phyloP scores from a whole-genome alignment of 805 yeast genomes.

The Metschnikowia santaceciliae region DNA sequence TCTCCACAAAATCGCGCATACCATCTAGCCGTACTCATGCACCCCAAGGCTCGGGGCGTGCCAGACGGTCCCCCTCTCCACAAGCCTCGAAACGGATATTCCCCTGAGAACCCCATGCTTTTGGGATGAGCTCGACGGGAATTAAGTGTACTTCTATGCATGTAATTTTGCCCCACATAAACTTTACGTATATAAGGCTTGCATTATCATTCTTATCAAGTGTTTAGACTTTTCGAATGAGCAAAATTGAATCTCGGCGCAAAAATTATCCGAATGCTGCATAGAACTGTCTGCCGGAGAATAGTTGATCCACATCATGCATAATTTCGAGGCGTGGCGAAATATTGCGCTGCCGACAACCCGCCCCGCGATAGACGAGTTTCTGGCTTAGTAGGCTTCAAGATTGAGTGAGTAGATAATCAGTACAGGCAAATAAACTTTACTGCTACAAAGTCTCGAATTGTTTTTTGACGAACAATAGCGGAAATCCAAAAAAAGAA shows the following conservation, averaged over 20 bases:
- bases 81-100: background rate
- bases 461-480: background rate
- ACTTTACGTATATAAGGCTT: background rate
- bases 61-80: background rate
- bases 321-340: background rate
- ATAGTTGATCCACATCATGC: slow-evolving; percentile 3
- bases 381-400: no score
- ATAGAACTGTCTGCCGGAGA: background rate
- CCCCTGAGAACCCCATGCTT: background rate
- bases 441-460: no score
- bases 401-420: no score
- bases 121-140: no score
- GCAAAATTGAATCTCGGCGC: background rate
- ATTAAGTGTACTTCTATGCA: no score
- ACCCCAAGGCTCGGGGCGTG: background rate
- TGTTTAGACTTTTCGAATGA: background rate
- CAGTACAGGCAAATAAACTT: background rate
- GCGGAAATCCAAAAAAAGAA: background rate
- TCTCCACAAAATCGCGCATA: slow-evolving; percentile 2
- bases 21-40: background rate
- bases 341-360: background rate
- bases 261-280: slow-evolving; percentile 4
- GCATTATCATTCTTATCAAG: background rate
- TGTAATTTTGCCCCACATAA: no score
- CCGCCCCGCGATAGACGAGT: background rate